These are phyloP conservation scores for Russula compacta DNA, from an alignment of 768 basidiomycete species.

Conservation along the genomic window DNA sequence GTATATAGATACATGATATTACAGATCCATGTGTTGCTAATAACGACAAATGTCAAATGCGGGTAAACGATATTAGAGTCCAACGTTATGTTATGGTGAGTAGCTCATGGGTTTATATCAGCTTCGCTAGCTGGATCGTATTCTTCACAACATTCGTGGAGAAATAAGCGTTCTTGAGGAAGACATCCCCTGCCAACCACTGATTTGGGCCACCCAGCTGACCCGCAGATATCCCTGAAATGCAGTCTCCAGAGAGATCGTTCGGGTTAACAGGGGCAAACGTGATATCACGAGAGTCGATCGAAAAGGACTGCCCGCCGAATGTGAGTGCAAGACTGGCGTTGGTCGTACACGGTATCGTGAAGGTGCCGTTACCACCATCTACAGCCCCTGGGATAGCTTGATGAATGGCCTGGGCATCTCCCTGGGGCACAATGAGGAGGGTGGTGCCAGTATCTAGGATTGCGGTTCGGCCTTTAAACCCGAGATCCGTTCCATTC, in stretches of 20 bases:
- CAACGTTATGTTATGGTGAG: too few species aligned
- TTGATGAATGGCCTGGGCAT: constrained; percentile 47
- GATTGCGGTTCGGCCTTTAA: constrained; percentile 62
- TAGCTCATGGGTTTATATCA: neutral
- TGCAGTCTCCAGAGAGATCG: constrained; percentile 49
- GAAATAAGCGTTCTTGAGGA: constrained; percentile 71
- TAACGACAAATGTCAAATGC: neutral
- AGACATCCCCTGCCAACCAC: constrained; percentile 71
- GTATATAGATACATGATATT: neutral
- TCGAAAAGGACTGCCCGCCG: constrained; percentile 48
- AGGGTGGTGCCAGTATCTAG: constrained; percentile 42
- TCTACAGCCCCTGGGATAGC: constrained; percentile 46
- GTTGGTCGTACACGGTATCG: constrained; percentile 55
- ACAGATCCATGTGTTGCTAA: neutral
- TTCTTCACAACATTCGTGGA: constrained; percentile 53
- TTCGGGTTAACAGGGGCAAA: constrained; percentile 45
- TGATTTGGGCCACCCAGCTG: constrained; percentile 47
- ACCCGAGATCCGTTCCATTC: constrained; percentile 42
- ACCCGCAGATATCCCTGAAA: constrained; percentile 61
- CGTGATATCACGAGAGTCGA: constrained; percentile 58
- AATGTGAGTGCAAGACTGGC: constrained; percentile 48
- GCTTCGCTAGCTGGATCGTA: constrained; percentile 37
- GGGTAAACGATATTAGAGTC: too few species aligned
- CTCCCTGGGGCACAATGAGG: constrained; percentile 33
- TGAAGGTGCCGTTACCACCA: constrained; percentile 43